Conservation (phyloP, 768 basidiomycete genomes). For the Macrolepiota albuminosa region DNA sequence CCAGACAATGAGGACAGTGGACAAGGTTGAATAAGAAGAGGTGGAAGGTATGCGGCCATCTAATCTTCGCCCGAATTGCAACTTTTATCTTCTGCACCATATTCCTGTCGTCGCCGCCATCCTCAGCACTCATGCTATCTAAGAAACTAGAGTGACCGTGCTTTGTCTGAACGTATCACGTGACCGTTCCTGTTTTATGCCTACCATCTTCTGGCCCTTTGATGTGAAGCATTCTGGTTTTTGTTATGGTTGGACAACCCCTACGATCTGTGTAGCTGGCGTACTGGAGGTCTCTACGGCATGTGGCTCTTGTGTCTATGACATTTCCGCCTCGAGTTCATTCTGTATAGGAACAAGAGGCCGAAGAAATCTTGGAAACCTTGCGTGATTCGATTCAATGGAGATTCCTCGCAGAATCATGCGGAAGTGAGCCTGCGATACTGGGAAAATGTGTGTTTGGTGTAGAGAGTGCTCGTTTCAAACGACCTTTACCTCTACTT, state of each 20-base stretch:
- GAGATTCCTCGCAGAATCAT: constrained; percentile 19
- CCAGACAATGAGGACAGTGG: too few species aligned
- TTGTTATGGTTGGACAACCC: constrained; percentile 55
- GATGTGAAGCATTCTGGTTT: constrained; percentile 43
- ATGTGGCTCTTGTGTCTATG: not conserved
- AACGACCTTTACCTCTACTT: constrained; percentile 6
- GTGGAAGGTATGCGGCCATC: too few species aligned
- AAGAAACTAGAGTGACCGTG: too few species aligned
- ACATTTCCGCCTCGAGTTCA: not conserved
- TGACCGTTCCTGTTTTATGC: constrained; percentile 23
- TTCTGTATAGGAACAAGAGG: constrained; percentile 14
- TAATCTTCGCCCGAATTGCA: too few species aligned
- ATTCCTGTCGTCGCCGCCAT: too few species aligned
- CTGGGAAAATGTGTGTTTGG: constrained; percentile 29
- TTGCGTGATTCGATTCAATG: constrained; percentile 22
- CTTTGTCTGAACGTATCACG: constrained; percentile 17
- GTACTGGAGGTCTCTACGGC: constrained; percentile 34
- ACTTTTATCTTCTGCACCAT: too few species aligned
- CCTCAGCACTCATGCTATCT: too few species aligned
- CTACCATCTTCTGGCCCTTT: constrained; percentile 54
- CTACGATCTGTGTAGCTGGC: constrained; percentile 49
- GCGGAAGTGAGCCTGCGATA: constrained; percentile 28
- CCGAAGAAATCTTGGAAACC: constrained; percentile 12
- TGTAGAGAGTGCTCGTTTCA: not conserved
- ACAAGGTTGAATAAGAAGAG: too few species aligned